Base-by-base conservation (phyloP, 2,329 filamentous ascomycete species). In the Geosmithia putterillii region DNA sequence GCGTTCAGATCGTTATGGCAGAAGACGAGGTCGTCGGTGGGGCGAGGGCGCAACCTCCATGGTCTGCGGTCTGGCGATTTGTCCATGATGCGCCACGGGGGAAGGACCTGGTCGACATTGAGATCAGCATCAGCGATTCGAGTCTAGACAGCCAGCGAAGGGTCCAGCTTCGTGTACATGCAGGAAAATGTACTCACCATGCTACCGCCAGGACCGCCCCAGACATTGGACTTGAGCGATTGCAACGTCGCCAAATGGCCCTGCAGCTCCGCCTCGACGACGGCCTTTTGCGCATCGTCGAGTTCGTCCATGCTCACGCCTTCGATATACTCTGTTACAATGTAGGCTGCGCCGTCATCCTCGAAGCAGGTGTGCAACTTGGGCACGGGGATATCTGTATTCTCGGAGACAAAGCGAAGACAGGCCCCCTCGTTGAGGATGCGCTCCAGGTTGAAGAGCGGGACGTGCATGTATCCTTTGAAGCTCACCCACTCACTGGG, bases 181-280 rank as follows among this genome's bases (percentile, higher is more conserved):
- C n/a, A n/a, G n/a, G n/a, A n/a, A n/a, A n/a, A n/a, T n/a, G n/a
- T n/a, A n/a, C n/a, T n/a, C n/a, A n/a, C n/a, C n/a, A 59, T 50
- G 40, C 55, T 52, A 3, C 55, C 57, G 14, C 52, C 51, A n/a
- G 57, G 57, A 18, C 56, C 57, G 10, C 56, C 56, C 36, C 56
- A 45, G 4, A 43, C 43, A 32, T 49, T 43, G 9, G 58, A 61
- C 23, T 42, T 50, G 15, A 61, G 43, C 5, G 48, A 45, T 25
- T 53, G 50, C 20, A 62, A 51, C 38, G 44, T 54, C n/a, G 45
- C 48, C 0, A 53, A 38, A 37, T 60, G 48, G 15, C 25, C 23
- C 43, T 55, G 42, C 17, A 59, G 51, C 47, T 61, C 58, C 22
- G 49, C 22, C 4, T 41, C 40, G 14, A 60, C 55, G 3, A 51